These are phyloP conservation scores for Cochlearia excelsa DNA, from an alignment of 345 rosid genomes.

Conservation along the genomic window DNA sequence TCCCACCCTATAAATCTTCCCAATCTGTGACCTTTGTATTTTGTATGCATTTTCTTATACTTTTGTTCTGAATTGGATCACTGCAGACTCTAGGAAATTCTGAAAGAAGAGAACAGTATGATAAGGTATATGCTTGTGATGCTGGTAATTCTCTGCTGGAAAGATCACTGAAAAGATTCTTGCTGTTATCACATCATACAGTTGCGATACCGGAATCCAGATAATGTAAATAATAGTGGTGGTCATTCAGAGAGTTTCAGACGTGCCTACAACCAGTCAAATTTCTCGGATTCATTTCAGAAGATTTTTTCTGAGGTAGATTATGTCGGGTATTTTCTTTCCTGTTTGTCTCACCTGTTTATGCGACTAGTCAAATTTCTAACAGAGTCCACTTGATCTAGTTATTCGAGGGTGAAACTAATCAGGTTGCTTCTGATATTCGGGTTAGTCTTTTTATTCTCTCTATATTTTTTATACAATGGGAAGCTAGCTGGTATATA, in stretches of 20 bases:
- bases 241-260: slow-evolving; percentile 53
- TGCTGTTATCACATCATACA: slow-evolving; percentile 29
- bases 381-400: slow-evolving; percentile 37
- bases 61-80: slow-evolving; percentile 6
- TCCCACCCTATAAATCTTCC: slow-evolving; percentile 6
- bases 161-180: slow-evolving; percentile 1
- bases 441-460: slow-evolving; percentile 47
- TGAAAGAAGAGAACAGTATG: slow-evolving; percentile 68
- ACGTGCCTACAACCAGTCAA: slow-evolving; percentile 42
- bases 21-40: slow-evolving; percentile 2
- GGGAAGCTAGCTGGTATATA: slow-evolving; percentile 21
- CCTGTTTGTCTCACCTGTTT: slow-evolving; percentile 7
- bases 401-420: slow-evolving; percentile 67
- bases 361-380: slow-evolving; percentile 23
- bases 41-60: slow-evolving; percentile 4
- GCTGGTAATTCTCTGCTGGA: slow-evolving; percentile 7
- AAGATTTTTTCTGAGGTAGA: slow-evolving; percentile 84
- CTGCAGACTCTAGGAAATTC: slow-evolving; percentile 66
- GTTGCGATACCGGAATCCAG: slow-evolving; percentile 46
- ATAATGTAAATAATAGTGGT: slow-evolving; percentile 46
- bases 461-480: slow-evolving; percentile 13
- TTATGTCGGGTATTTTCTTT: not conserved
- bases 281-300: slow-evolving; percentile 86
- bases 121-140: slow-evolving; percentile 41
- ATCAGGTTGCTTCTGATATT: slow-evolving; percentile 56